Conservation (phyloP, 2,329 filamentous ascomycete genomes). For the Botryotinia convoluta region DNA sequence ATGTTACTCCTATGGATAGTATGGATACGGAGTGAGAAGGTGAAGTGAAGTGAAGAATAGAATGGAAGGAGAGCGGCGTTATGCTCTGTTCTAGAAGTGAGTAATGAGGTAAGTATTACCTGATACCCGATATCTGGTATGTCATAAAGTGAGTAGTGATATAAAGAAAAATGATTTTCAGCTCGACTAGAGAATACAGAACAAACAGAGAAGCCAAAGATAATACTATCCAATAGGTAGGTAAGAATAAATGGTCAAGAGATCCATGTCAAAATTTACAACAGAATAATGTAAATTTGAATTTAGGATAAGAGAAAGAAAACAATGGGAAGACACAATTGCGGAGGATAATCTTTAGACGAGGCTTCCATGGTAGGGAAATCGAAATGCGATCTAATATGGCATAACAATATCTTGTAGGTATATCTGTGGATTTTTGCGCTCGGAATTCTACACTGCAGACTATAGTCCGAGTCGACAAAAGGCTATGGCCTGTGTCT, state of each 20-base stretch:
- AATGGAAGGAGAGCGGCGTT: background rate
- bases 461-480: background rate
- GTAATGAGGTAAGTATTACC: fast-evolving
- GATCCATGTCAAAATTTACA: background rate
- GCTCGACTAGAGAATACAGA: too few species aligned
- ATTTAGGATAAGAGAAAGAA: background rate
- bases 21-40: too few species aligned
- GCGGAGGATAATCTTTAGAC: background rate
- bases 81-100: background rate
- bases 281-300: background rate
- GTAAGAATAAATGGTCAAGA: background rate
- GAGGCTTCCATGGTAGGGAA: background rate
- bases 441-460: background rate
- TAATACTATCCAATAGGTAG: background rate
- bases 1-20: fast-evolving
- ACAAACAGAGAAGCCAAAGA: background rate
- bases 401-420: background rate
- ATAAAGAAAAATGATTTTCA: too few species aligned
- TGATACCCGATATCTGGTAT: background rate
- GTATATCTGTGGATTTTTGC: background rate
- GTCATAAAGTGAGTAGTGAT: background rate
- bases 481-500: background rate
- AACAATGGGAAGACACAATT: background rate
- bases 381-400: background rate
- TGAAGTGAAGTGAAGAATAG: background rate